Evolutionary conservation across 2,329 filamentous ascomycete species (phyloP).

Genomic region (Aspergillus latus): DNA sequence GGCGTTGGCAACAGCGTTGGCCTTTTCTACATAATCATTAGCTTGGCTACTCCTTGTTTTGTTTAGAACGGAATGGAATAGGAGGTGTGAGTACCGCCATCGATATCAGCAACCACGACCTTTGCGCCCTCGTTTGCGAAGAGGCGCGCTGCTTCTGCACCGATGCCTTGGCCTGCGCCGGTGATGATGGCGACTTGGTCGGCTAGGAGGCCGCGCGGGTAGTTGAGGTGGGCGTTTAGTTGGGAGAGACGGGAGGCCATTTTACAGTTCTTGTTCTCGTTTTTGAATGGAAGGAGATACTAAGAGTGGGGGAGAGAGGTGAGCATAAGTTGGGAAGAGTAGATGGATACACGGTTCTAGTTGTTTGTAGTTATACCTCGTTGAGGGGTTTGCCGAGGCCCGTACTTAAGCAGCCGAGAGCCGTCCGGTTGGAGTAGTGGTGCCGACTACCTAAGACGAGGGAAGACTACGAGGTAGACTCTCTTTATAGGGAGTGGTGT

Average conservation of each 20-base stretch:
- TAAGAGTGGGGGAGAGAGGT: neutral
- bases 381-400: slow-evolving; percentile 12
- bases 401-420: slow-evolving; percentile 12
- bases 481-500: neutral
- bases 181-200: slow-evolving; percentile 87
- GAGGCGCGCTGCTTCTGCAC: slow-evolving; percentile 75
- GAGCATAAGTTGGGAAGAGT: neutral
- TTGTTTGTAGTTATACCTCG: neutral
- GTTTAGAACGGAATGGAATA: neutral
- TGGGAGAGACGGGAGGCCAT: slow-evolving; percentile 62
- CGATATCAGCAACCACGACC: slow-evolving; percentile 81
- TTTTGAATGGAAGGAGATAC: no score
- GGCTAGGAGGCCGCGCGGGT: slow-evolving; percentile 72
- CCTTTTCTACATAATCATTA: slow-evolving; percentile 57
- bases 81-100: slow-evolving; percentile 55
- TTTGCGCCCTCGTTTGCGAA: slow-evolving; percentile 88
- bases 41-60: slow-evolving; percentile 2
- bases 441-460: neutral
- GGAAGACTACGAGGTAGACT: neutral
- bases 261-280: neutral
- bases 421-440: neutral
- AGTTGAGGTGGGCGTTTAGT: slow-evolving; percentile 77
- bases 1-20: slow-evolving; percentile 62
- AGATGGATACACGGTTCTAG: neutral
- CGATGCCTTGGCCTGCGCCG: slow-evolving; percentile 82